Evolutionary conservation across 2,329 filamentous ascomycete species (phyloP), one percentile per base, ranked within the genome.

Genomic region (Epichloe gansuensis): DNA sequence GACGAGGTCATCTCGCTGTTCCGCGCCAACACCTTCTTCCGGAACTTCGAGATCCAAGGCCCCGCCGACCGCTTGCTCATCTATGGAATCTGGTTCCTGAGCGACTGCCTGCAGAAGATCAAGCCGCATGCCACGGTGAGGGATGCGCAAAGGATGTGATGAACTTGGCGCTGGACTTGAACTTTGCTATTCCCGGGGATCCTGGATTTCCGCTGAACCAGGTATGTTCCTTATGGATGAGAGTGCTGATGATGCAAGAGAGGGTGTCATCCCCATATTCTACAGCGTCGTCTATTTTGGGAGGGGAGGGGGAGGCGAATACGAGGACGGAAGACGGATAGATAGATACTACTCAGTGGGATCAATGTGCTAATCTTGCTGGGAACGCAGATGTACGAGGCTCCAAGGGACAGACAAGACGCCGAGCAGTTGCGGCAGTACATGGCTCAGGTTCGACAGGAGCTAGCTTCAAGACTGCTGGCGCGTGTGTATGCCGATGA

Each of bases 41-140:
- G 93, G 64, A 98, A 97, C 78, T 98, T 98, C 64, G 93, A 97
- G 77, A 95, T 97, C 75, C 91, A 95, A 72, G 93, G 93, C 13
- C 87, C 89, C 28, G 91, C 93, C 54, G 93, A 98, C 72, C 81
- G 93, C 42, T 82, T 97, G 64, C 78, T 98, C 60, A 91, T 97
- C 65, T 98, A 98, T 73, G 91, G 91, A 57, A 98, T 96, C 68
- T 79, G 95, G 66, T 97, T 91, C 71, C 80, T 97, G 63, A 91
- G 85, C 71, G 91, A 97, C 70, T 91, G 89, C 63, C 74, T 98
- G 66, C 76, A 78, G 63, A 94, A 93, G 78, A 90, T 97, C 66
- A 88, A 85, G 73, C 85, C 89, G 12, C 73, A 69, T 45, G 86
- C 88, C 72, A 72, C 70, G 44, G 72, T 81, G 55, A 78, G 75